phyloP scores from a whole-genome alignment of 73 alveolate genomes.

The Paramecium caudatum region DNA sequence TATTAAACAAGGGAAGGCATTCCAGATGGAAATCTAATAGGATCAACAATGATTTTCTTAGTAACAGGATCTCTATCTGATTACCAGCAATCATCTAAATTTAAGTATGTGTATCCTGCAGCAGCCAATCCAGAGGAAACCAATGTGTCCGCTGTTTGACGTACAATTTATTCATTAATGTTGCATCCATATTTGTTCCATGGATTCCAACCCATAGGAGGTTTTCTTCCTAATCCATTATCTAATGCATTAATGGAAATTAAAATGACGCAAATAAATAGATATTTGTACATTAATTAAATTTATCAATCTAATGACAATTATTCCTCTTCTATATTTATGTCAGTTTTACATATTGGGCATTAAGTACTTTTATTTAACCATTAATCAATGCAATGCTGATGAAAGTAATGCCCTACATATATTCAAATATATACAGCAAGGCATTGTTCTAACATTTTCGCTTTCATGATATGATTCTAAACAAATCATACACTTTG shows the following conservation, averaged over 20 bases:
- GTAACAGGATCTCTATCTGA: slow-evolving; percentile 74
- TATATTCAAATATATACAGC: slow-evolving; percentile 8
- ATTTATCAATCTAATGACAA: neutral
- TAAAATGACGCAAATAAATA: neutral
- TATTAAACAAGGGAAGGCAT: slow-evolving; percentile 87
- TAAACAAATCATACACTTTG: slow-evolving; percentile 45
- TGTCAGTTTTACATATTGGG: slow-evolving; percentile 76
- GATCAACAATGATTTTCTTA: slow-evolving; percentile 80
- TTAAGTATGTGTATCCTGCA: slow-evolving; percentile 86
- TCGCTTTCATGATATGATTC: neutral
- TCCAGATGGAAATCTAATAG: slow-evolving; percentile 88
- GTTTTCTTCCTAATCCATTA: slow-evolving; percentile 86
- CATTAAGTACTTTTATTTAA: slow-evolving; percentile 60
- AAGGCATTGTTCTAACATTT: slow-evolving; percentile 56
- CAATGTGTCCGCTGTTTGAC: slow-evolving; percentile 81
- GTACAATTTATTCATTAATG: slow-evolving; percentile 82
- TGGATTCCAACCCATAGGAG: slow-evolving; percentile 95
- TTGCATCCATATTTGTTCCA: slow-evolving; percentile 94
- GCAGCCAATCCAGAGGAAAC: slow-evolving; percentile 86
- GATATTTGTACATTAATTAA: neutral
- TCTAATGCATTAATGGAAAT: slow-evolving; percentile 22
- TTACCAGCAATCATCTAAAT: slow-evolving; percentile 93
- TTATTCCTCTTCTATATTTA: neutral
- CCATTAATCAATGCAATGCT: slow-evolving; percentile 92
- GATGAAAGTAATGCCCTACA: slow-evolving; percentile 87